phyloP scores from a whole-genome alignment of 768 basidiomycete genomes.

The Podaxis rugospora region DNA sequence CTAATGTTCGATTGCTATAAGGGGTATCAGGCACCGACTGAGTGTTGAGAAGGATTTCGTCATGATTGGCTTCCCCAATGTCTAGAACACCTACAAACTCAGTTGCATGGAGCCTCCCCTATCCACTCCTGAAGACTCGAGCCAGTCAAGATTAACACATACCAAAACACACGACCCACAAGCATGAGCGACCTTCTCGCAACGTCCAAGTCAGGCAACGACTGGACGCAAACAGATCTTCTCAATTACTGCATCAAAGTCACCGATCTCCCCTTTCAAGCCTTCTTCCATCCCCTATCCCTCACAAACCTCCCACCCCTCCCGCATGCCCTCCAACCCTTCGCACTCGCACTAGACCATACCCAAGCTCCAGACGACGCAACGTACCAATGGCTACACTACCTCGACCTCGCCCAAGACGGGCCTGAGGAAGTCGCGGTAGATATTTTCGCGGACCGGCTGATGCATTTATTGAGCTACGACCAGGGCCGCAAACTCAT shows the following conservation, averaged over 20 bases:
- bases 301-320: neutral
- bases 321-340: neutral
- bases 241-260: neutral
- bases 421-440: neutral
- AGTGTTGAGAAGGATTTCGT: neutral
- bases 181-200: neutral
- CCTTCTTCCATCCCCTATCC: neutral
- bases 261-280: neutral
- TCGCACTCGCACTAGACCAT: neutral
- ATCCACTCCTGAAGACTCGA: neutral
- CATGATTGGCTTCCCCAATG: neutral
- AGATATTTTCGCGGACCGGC: neutral
- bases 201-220: conserved; percentile 2
- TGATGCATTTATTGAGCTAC: neutral
- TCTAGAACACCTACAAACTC: neutral
- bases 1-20: neutral
- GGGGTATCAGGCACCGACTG: neutral
- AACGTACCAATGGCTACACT: conserved; percentile 1
- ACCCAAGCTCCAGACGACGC: neutral
- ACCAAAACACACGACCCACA: neutral
- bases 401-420: conserved; percentile 2
- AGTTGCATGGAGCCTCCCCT: neutral
- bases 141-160: neutral
- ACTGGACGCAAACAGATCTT: conserved; percentile 3
- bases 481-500: conserved; percentile 5